Evolutionary conservation across 2,329 filamentous ascomycete genomes (phyloP).

Genomic region (Curvularia eragrostidis): DNA sequence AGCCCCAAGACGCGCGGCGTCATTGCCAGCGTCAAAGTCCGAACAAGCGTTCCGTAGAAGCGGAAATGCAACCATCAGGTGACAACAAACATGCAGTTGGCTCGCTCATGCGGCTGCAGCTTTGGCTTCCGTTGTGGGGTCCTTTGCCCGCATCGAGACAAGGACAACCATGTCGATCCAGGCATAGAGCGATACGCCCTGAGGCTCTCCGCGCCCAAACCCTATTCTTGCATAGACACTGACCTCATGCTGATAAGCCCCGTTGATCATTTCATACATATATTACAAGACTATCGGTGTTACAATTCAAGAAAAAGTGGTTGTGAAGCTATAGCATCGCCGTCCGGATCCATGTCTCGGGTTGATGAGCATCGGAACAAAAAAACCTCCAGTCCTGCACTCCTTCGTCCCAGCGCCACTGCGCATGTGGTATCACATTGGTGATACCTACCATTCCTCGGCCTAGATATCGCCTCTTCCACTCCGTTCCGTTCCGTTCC

Average conservation of each 20-base stretch:
- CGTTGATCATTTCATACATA: not conserved
- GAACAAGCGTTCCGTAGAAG: constrained; percentile 3
- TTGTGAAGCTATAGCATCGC: not conserved
- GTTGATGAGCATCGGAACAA: constrained; percentile 6
- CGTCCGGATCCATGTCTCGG: not conserved
- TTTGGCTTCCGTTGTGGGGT: constrained; percentile 18
- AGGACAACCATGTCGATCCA: constrained; percentile 12
- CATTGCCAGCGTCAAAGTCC: not conserved
- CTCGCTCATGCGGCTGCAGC: constrained; percentile 23
- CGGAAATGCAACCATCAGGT: constrained; percentile 10
- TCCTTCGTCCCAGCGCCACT: not conserved
- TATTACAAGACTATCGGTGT: not conserved
- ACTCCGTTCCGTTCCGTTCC: not conserved
- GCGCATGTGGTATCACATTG: not conserved
- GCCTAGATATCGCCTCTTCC: not conserved
- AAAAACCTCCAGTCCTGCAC: constrained; percentile 9
- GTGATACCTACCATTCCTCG: not conserved
- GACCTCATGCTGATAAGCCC: not conserved
- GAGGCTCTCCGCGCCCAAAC: not conserved
- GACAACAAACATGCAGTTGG: not conserved
- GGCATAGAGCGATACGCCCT: not conserved
- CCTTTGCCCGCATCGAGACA: constrained; percentile 13
- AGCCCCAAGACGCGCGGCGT: constrained; percentile 1
- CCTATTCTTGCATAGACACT: not conserved
- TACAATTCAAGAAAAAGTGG: not conserved